Evolutionary conservation across 2,329 filamentous ascomycete genomes (phyloP).

Genomic region (Didymella arachidicola): DNA sequence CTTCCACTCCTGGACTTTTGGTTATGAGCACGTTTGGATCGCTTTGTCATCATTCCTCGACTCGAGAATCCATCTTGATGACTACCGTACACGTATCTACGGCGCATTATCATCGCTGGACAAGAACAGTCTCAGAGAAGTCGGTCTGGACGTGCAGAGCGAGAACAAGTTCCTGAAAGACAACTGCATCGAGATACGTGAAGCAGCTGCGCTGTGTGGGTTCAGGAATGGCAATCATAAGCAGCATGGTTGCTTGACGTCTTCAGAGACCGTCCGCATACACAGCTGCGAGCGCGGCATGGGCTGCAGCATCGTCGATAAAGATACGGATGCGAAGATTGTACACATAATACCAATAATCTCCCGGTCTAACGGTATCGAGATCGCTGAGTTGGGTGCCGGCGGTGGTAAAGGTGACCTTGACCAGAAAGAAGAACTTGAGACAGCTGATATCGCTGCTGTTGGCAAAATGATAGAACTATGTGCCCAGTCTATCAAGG

Average conservation of each 20-base stretch:
- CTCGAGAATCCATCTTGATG: slow-evolving; percentile 80
- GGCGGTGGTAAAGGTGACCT: slow-evolving; percentile 83
- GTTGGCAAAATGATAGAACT: slow-evolving; percentile 63
- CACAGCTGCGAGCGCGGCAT: slow-evolving; percentile 86
- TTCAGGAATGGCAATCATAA: slow-evolving; percentile 76
- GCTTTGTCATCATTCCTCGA: slow-evolving; percentile 75
- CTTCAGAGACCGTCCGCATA: slow-evolving; percentile 67
- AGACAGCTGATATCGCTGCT: slow-evolving; percentile 60
- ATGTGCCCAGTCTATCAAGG: slow-evolving; percentile 53
- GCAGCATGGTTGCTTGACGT: slow-evolving; percentile 76
- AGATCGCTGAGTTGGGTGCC: slow-evolving; percentile 76
- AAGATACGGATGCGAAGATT: slow-evolving; percentile 58
- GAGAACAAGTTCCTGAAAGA: slow-evolving; percentile 34
- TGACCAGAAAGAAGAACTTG: slow-evolving; percentile 71
- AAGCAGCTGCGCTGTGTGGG: slow-evolving; percentile 74
- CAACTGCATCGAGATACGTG: slow-evolving; percentile 55
- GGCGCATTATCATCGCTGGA: slow-evolving; percentile 58
- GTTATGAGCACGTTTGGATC: slow-evolving; percentile 92
- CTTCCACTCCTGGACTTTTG: slow-evolving; percentile 89
- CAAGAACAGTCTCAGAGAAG: slow-evolving; percentile 32
- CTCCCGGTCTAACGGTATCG: slow-evolving; percentile 67
- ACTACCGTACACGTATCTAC: slow-evolving; percentile 80
- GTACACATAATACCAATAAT: slow-evolving; percentile 84
- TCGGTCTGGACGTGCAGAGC: slow-evolving; percentile 49
- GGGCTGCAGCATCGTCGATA: slow-evolving; percentile 62